Base-by-base conservation (phyloP, 2,329 filamentous ascomycete species). In the Colletotrichum sp. region DNA sequence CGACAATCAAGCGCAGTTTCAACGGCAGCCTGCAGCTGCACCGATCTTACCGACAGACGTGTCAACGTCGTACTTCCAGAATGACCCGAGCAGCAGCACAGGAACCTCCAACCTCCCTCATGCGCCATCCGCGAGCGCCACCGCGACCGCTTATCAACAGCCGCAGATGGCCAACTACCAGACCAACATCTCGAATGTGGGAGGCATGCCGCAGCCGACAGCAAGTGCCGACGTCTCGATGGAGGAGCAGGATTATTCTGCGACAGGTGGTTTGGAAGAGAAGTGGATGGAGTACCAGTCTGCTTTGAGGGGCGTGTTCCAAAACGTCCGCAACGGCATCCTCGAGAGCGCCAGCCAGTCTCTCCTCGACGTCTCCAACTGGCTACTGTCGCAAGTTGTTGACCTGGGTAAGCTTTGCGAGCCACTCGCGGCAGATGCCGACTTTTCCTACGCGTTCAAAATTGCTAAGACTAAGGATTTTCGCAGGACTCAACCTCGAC, bases 401-500 rank as follows among this genome's bases (percentile, higher is more conserved):
- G 88, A 91, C 71, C 83, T 92, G 72, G 90, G 90, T 92, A 86
- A 79, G 89, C 84, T 24, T 64, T 66, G 32, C 9, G 4, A 26
- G 24, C 22, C 18, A 22, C 13, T 66, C 22, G 52, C 30, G 39
- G 15, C n/a, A 18, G 28, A 8, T 16, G 13, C 59, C 57, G 32
- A 15, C 16, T 6, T 36, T 36, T 8, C 15, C n/a, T 32, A 30
- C 22, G 30, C 8, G 39, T 22, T 24, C 30, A 36, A 8, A 52
- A 15, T 71, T 44, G 64, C 55, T 76, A 64, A 73, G 18, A 48
- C n/a, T 15, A 34, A 13, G 15, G 22, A 16, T 12, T 7, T 22
- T 44, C 28, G 28, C 85, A 98, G 96, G 95, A 75, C 92, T 99
- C 80, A 93, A 94, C 79, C 92, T 93, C 81, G 96, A 99, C 86